These are phyloP conservation scores for Hygrocybe punicea DNA, from an alignment of 768 basidiomycete species.

Conservation along the genomic window DNA sequence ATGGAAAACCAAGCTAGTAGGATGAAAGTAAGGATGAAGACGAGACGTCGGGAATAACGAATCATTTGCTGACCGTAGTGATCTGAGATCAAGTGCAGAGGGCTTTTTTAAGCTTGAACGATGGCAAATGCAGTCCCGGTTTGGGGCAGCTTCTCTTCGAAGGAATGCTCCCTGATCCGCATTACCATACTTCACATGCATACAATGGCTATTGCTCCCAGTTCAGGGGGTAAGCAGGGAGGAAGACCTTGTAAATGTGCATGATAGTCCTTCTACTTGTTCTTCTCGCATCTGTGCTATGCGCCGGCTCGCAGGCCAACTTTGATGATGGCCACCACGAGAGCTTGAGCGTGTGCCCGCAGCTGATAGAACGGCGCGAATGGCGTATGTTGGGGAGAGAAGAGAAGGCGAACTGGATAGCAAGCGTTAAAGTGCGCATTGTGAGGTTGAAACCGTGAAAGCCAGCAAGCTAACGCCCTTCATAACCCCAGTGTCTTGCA, in stretches of 20 bases:
- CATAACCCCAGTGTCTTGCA: constrained; percentile 13
- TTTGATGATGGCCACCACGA: background rate
- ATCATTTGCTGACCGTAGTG: background rate
- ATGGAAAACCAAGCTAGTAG: background rate
- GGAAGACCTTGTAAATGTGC: background rate
- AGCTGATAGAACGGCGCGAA: constrained; percentile 6
- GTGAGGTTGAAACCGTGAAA: no score
- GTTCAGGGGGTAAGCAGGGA: no score
- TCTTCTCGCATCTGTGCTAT: background rate
- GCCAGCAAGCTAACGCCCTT: no score
- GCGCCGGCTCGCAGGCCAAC: background rate
- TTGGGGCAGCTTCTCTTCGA: no score
- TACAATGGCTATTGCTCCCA: no score
- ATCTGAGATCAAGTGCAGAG: background rate
- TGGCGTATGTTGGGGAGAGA: constrained; percentile 11
- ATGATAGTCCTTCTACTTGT: background rate
- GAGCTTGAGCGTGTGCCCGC: background rate
- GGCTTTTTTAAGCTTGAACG: background rate
- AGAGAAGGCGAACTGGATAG: constrained; percentile 10
- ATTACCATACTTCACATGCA: no score
- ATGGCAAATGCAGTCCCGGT: no score
- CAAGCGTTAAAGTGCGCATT: constrained; percentile 11
- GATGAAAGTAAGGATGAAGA: background rate
- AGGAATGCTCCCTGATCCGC: background rate
- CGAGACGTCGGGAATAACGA: background rate